phyloP scores from a whole-genome alignment of 2,329 filamentous ascomycete genomes.

The Fusarium metavorans region DNA sequence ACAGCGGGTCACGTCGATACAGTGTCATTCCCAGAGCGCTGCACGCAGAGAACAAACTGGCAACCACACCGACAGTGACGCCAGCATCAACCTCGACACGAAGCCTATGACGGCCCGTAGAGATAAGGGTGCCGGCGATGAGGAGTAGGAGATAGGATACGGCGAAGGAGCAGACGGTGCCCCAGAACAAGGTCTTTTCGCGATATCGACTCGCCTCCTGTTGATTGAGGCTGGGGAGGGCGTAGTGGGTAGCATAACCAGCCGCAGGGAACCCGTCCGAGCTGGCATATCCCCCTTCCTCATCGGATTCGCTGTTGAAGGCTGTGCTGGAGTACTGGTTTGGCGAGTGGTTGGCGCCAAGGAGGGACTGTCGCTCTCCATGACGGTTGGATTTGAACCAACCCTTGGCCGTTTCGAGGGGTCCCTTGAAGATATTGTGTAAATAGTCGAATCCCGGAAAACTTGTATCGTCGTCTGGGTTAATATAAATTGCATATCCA shows the following conservation, averaged over 20 bases:
- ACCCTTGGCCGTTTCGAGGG: constrained; percentile 63
- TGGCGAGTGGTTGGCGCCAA: constrained; percentile 41
- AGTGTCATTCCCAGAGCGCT: constrained; percentile 70
- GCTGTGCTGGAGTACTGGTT: constrained; percentile 48
- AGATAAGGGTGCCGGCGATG: constrained; percentile 74
- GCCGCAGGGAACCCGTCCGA: constrained; percentile 61
- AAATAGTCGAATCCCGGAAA: constrained; percentile 75
- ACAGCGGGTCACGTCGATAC: constrained; percentile 60
- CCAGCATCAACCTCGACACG: constrained; percentile 80
- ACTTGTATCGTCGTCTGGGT: constrained; percentile 71
- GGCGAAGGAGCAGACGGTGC: constrained; percentile 65
- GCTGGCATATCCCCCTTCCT: constrained; percentile 65
- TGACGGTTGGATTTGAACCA: constrained; percentile 59
- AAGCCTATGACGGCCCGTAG: constrained; percentile 75
- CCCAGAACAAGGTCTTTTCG: constrained; percentile 67
- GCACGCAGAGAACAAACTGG: constrained; percentile 73
- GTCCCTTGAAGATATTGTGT: constrained; percentile 61
- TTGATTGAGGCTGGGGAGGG: constrained; percentile 64
- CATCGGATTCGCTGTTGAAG: constrained; percentile 54
- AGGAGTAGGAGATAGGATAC: constrained; percentile 73
- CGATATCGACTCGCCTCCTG: constrained; percentile 63
- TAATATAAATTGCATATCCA: constrained; percentile 79
- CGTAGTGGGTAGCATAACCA: constrained; percentile 67
- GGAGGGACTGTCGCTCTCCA: constrained; percentile 46
- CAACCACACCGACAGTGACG: constrained; percentile 76